Evolutionary conservation across 495 filamentous ascomycete genomes (phyloP), one percentile per base, ranked within the genome.

Genomic region (Bacidia rubella): DNA sequence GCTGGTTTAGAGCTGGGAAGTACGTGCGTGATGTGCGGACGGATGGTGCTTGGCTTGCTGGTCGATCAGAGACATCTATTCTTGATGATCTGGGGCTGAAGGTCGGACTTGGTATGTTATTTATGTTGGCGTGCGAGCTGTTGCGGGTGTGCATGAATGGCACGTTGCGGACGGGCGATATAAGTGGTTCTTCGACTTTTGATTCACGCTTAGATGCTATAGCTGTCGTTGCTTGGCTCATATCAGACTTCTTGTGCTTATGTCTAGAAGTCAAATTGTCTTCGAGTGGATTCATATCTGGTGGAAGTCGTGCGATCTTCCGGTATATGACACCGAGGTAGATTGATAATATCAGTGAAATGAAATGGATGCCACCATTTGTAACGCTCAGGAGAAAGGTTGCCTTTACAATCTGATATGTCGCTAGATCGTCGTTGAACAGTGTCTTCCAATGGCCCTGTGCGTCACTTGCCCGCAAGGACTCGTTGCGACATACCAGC

Each of bases 281-380:
- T 60, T 95, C 89, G 7, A 95, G 68, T 7, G 89, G 89, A 57
- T 95, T 95, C 83, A 93, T 85, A 58, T 95, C 89, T 0, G 89
- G 89, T 1, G 89, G 89, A 51, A 95, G 74, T 12, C 70, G 70
- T 22, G 80, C 69, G 57, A 95, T 95, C 57, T 86, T 79, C 10
- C 80, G 78, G 79, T 94, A 94, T 55, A 85, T 75, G 47, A 86
- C 59, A 1, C 76, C 76, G 5, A 95, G 71, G 58, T 79, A 93
- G 20, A 85, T 62, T 1, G 83, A 85, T 24, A 93, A 69, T 10
- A 66, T 67, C 3, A 90, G 63, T 2, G 85, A 86, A 9, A 90
- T 50, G 1, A 81, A 65, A 61, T 94, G 88, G 11, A 93, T 59
- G 5, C 74, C 79, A 35, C 70, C 81, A 25, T 79, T 76, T 25